Conservation (phyloP, 148 eudicot species). For the Polygonum maritimum region DNA sequence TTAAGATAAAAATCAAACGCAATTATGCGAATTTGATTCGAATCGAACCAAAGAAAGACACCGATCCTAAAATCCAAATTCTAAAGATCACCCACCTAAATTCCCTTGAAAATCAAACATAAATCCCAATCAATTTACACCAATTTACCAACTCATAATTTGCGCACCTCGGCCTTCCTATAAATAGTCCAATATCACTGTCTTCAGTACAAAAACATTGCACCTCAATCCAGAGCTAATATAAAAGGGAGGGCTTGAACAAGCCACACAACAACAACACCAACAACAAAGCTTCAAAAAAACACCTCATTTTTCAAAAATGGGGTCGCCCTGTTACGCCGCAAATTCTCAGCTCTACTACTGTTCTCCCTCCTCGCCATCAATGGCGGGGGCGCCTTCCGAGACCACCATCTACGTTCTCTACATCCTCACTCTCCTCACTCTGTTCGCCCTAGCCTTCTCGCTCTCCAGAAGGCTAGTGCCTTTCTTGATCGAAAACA, state of each 20-base stretch:
- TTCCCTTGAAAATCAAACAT: no score
- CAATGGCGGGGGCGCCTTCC: neutral
- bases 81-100: no score
- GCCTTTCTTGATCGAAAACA: neutral
- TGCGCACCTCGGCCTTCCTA: no score
- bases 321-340: slow-evolving; percentile 19
- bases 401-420: neutral
- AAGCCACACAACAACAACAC: neutral
- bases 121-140: no score
- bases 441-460: slow-evolving; percentile 20
- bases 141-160: no score
- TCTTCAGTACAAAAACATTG: neutral
- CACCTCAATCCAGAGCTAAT: neutral
- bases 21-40: no score
- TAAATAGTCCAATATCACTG: neutral
- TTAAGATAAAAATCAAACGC: no score
- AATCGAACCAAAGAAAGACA: no score
- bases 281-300: neutral
- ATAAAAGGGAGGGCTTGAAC: neutral
- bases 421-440: slow-evolving; percentile 11
- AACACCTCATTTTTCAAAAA: neutral
- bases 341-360: neutral
- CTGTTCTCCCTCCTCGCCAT: slow-evolving; percentile 6
- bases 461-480: slow-evolving; percentile 20
- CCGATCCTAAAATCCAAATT: no score